These are phyloP conservation scores for Geosmithia putterillii DNA, from an alignment of 2,329 filamentous ascomycete species.

Conservation along the genomic window DNA sequence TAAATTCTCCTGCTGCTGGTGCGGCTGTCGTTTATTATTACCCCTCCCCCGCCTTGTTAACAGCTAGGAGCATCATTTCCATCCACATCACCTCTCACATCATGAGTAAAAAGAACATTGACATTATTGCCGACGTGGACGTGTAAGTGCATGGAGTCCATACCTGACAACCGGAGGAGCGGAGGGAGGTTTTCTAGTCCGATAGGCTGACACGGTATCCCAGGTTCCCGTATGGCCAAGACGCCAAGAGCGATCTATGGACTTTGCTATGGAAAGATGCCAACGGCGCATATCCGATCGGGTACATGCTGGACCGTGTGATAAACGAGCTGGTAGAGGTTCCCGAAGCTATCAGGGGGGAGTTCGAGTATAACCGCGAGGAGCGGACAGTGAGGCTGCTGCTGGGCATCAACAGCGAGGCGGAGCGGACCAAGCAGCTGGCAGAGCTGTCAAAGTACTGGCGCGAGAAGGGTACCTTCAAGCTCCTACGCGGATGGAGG, in stretches of 20 bases:
- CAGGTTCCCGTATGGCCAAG: slow-evolving; percentile 68
- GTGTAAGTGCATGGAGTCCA: slow-evolving; percentile 30
- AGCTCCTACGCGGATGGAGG: slow-evolving; percentile 66
- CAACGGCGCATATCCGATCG: slow-evolving; percentile 51
- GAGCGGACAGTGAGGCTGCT: slow-evolving; percentile 53
- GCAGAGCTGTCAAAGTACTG: slow-evolving; percentile 52
- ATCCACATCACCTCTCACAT: not conserved
- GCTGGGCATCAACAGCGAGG: slow-evolving; percentile 39
- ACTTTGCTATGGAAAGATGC: slow-evolving; percentile 51
- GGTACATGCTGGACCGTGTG: slow-evolving; percentile 43
- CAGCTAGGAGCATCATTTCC: no score
- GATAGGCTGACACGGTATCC: not conserved
- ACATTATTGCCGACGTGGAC: slow-evolving; percentile 41
- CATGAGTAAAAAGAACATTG: slow-evolving; percentile 25
- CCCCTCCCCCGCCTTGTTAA: no score
- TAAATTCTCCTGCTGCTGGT: no score
- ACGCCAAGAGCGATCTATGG: slow-evolving; percentile 49
- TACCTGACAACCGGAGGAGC: not conserved
- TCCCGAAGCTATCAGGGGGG: slow-evolving; percentile 37
- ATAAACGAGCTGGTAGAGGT: slow-evolving; percentile 33
- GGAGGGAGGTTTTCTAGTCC: no score
- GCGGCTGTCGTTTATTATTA: no score
- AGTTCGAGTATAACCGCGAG: slow-evolving; percentile 47
- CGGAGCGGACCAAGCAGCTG: slow-evolving; percentile 46
- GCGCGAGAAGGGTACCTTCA: slow-evolving; percentile 59